These are phyloP conservation scores for Fraxinus latifolia DNA, from an alignment of 305 asterid genomes.

Conservation along the genomic window DNA sequence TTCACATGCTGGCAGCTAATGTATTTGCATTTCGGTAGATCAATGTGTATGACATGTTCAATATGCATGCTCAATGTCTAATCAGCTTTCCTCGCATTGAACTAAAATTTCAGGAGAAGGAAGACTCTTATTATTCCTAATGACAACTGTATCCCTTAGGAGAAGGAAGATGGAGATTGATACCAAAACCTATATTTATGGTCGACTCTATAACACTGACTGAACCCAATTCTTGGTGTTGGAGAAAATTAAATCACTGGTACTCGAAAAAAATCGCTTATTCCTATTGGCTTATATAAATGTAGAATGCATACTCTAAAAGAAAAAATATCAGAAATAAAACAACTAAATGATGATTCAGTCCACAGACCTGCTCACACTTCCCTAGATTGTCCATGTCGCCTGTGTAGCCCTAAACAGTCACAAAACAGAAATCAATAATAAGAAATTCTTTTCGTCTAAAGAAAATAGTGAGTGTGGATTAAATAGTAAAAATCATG, in stretches of 20 bases:
- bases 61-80: not conserved
- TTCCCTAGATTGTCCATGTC: constrained; percentile 85
- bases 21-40: not conserved
- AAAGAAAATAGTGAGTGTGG: not conserved
- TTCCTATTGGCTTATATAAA: not conserved
- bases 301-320: not conserved
- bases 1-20: not conserved
- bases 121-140: not conserved
- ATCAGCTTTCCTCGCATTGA: not conserved
- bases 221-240: not conserved
- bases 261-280: not conserved
- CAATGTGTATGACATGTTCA: not conserved
- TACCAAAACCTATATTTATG: not conserved
- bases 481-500: not conserved
- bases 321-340: not conserved
- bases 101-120: not conserved
- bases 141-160: not conserved
- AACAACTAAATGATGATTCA: constrained; percentile 13
- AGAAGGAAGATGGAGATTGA: not conserved
- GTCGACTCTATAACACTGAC: not conserved
- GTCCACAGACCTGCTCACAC: constrained; percentile 84
- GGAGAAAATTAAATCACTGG: not conserved
- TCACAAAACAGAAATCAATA: constrained; percentile 27
- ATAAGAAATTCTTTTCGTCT: not conserved
- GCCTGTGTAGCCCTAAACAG: constrained; percentile 71